A percentile compares a stretch with the other conserved stretches of the same genome.
phyloP scores from a whole-genome alignment of 148 eudicot genomes.

The Rhododendron griersonianum region DNA sequence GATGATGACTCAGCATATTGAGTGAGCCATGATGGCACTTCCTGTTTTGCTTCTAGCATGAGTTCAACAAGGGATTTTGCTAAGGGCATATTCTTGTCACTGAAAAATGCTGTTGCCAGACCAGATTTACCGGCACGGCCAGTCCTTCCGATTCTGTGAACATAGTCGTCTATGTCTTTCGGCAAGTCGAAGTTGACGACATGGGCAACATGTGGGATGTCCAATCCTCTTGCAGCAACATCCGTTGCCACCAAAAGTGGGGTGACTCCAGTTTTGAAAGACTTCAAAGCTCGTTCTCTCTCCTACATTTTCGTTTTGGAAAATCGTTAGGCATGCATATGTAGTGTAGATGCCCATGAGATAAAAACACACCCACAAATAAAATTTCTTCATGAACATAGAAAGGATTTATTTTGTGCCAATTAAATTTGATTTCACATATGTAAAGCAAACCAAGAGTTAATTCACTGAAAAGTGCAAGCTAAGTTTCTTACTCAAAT shows the following conservation, averaged over 20 bases:
- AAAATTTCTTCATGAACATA: background rate
- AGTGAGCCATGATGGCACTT: slow-evolving; percentile 58
- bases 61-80: slow-evolving; percentile 57
- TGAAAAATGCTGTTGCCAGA: slow-evolving; percentile 70
- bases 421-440: background rate
- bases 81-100: slow-evolving; percentile 45
- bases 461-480: background rate
- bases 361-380: background rate
- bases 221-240: slow-evolving; percentile 73
- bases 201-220: slow-evolving; percentile 67
- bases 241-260: slow-evolving; percentile 81
- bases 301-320: slow-evolving; percentile 31
- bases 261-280: slow-evolving; percentile 61
- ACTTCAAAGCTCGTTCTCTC: slow-evolving; percentile 59
- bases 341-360: background rate
- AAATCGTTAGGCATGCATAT: background rate
- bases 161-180: slow-evolving; percentile 60
- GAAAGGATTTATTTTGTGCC: background rate
- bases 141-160: slow-evolving; percentile 73
- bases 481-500: background rate
- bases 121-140: slow-evolving; percentile 82
- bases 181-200: slow-evolving; percentile 76
- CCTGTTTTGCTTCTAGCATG: slow-evolving; percentile 62
- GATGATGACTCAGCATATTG: slow-evolving; percentile 39
- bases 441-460: background rate